Conservation (phyloP, 306 rosid species). For the Crataegus laevigata region DNA sequence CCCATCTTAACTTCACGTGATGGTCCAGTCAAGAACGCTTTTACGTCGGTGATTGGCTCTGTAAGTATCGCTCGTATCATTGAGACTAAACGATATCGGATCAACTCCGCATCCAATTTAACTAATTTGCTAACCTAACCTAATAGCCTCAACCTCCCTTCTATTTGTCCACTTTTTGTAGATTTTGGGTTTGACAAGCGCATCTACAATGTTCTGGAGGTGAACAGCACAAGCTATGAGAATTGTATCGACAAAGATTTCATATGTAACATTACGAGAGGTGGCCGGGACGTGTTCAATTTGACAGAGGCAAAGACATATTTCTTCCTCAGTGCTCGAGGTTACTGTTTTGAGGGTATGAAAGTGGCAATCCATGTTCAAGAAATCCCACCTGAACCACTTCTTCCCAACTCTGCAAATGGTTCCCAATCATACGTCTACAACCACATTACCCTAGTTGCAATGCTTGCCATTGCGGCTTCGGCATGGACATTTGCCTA, state of each 20-base stretch:
- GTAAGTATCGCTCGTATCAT: slow-evolving; percentile 16
- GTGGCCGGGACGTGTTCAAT: slow-evolving; percentile 26
- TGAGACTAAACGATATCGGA: background rate
- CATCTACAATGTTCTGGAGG: slow-evolving; percentile 18
- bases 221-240: slow-evolving; percentile 16
- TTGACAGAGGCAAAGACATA: slow-evolving; percentile 14
- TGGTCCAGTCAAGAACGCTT: slow-evolving; percentile 46
- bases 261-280: slow-evolving; percentile 8
- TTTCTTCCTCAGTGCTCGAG: slow-evolving; percentile 42
- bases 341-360: slow-evolving; percentile 49
- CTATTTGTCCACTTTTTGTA: background rate
- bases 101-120: background rate
- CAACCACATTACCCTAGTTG: background rate
- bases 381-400: background rate
- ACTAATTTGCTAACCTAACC: background rate
- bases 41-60: slow-evolving; percentile 55
- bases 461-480: background rate
- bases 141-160: background rate
- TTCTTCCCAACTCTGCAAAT: background rate
- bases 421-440: background rate
- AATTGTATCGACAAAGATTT: slow-evolving; percentile 17
- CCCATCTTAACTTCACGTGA: slow-evolving; percentile 31
- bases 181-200: slow-evolving; percentile 30
- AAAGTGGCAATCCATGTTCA: slow-evolving; percentile 28
- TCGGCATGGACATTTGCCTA: background rate